These are phyloP conservation scores for Cinnamomum micranthum DNA, from an alignment of 164 flowering plant species.

Conservation along the genomic window DNA sequence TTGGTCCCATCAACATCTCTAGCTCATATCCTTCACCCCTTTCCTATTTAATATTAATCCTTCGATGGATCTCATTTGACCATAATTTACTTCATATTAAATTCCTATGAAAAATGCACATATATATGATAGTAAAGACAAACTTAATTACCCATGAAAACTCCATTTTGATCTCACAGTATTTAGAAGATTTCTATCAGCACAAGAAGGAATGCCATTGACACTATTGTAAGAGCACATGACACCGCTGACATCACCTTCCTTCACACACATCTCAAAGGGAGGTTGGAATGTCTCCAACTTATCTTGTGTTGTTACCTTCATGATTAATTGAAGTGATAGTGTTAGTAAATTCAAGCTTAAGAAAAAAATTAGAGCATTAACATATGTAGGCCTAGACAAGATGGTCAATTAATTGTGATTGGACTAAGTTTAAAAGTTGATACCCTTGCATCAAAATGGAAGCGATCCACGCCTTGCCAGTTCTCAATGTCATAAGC, in stretches of 20 bases:
- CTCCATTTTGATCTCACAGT: constrained; percentile 18
- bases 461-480: constrained; percentile 15
- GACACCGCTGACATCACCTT: constrained; percentile 19
- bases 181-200: constrained; percentile 14
- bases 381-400: not conserved
- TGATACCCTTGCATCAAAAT: constrained; percentile 19
- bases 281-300: constrained; percentile 16
- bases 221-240: constrained; percentile 25
- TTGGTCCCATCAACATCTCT: too few relatives aligned
- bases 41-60: too few relatives aligned
- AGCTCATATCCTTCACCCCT: too few relatives aligned
- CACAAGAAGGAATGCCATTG: constrained; percentile 21
- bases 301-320: constrained; percentile 20
- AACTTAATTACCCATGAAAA: constrained; percentile 19
- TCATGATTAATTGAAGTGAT: not conserved
- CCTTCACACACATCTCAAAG: constrained; percentile 25
- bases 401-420: not conserved
- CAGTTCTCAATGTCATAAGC: constrained; percentile 26
- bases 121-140: too few relatives aligned
- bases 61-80: too few relatives aligned
- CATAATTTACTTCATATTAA: too few relatives aligned
- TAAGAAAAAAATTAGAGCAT: not conserved
- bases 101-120: too few relatives aligned
- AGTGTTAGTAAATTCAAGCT: not conserved
- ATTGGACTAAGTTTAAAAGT: not conserved